Evolutionary conservation across 371 early-diverging fungal species (phyloP).

Genomic region (Mortierella sp.): DNA sequence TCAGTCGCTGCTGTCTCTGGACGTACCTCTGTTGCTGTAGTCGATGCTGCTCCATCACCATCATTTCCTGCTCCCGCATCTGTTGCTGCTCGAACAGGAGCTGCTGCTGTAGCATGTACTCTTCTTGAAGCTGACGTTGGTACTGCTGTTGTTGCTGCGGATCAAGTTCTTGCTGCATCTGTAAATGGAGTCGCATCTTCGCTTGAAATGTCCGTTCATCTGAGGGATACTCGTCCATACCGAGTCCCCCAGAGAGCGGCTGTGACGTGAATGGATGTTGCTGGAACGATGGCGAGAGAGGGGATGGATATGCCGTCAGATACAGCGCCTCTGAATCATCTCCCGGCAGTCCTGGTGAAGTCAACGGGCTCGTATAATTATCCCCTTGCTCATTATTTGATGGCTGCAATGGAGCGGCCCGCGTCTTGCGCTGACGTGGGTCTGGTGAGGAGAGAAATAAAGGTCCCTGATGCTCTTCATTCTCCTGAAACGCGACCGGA

Average conservation of each 20-base stretch:
- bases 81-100: constrained; percentile 26
- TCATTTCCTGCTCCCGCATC: constrained; percentile 26
- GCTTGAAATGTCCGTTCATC: constrained; percentile 29
- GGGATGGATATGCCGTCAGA: constrained; percentile 24
- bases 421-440: background rate
- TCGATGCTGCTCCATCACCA: constrained; percentile 41
- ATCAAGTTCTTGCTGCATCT: constrained; percentile 29
- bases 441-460: constrained; percentile 3
- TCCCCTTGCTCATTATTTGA: background rate
- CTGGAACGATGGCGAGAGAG: constrained; percentile 24
- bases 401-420: constrained; percentile 2
- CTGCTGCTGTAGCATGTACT: constrained; percentile 33
- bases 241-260: constrained; percentile 7
- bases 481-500: constrained; percentile 13
- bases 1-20: constrained; percentile 20
- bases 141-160: constrained; percentile 5
- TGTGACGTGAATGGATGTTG: constrained; percentile 21
- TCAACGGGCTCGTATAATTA: constrained; percentile 7
- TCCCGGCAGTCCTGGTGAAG: constrained; percentile 6
- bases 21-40: constrained; percentile 29
- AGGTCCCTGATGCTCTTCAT: constrained; percentile 3
- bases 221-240: constrained; percentile 14
- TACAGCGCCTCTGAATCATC: background rate
- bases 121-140: constrained; percentile 26
- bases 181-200: constrained; percentile 26